A percentile compares a stretch with the other conserved stretches of the same genome.
These are phyloP conservation scores for Phytopythium sindhum DNA, from an alignment of 352 stramenopile species.

Conservation along the genomic window DNA sequence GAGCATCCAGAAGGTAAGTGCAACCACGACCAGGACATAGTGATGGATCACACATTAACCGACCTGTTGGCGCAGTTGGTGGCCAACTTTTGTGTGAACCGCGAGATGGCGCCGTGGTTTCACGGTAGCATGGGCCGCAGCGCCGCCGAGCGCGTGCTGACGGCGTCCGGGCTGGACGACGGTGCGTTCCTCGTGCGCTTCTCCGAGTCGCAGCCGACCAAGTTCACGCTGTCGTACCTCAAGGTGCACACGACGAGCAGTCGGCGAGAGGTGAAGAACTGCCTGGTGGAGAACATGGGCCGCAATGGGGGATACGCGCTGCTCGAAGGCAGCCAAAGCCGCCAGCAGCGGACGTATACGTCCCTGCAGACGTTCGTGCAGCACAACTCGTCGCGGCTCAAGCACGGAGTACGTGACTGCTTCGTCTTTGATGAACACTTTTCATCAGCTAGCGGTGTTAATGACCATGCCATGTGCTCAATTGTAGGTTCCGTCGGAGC, in stretches of 20 bases:
- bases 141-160: slow-evolving; percentile 44
- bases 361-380: slow-evolving; percentile 71
- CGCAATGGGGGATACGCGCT: slow-evolving; percentile 40
- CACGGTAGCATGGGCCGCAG: slow-evolving; percentile 53
- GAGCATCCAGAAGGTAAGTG: slow-evolving; percentile 39
- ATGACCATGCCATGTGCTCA: neutral
- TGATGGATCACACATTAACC: neutral
- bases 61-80: slow-evolving; percentile 20
- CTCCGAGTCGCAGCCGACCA: slow-evolving; percentile 72
- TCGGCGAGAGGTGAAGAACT: slow-evolving; percentile 63
- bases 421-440: neutral
- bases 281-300: slow-evolving; percentile 62
- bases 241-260: slow-evolving; percentile 52
- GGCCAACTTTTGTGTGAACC: slow-evolving; percentile 52
- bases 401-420: slow-evolving; percentile 42
- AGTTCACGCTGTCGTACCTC: slow-evolving; percentile 77
- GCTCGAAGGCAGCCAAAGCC: slow-evolving; percentile 22
- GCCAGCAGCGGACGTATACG: slow-evolving; percentile 37
- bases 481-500: slow-evolving; percentile 40
- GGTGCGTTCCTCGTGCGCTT: slow-evolving; percentile 76
- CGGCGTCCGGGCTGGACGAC: slow-evolving; percentile 28
- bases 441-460: neutral
- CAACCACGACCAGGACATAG: neutral
- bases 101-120: slow-evolving; percentile 71
- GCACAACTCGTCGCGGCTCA: slow-evolving; percentile 48